Conservation (phyloP, 305 asterid species). For the Rubia tinctorum region DNA sequence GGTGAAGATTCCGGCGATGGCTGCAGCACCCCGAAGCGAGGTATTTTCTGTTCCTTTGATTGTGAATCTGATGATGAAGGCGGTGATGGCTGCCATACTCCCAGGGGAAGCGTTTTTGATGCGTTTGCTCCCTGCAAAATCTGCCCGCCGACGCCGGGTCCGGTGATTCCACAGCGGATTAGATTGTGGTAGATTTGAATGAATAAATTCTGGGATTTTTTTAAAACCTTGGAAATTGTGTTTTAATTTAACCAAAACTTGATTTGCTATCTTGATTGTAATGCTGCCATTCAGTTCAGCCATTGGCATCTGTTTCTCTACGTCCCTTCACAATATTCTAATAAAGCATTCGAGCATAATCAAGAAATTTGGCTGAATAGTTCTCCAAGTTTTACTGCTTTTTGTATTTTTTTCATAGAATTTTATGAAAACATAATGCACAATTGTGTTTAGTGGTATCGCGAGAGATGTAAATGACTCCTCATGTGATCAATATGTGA, state of each 20-base stretch:
- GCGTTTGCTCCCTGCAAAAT: constrained; percentile 12
- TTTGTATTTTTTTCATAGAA: neutral
- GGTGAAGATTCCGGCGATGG: neutral
- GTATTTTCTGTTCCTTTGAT: neutral
- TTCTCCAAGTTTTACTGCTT: neutral
- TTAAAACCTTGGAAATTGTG: neutral
- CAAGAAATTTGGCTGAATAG: neutral
- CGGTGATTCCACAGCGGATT: constrained; percentile 6
- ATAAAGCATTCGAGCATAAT: neutral
- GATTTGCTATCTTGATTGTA: neutral
- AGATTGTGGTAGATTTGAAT: constrained; percentile 4
- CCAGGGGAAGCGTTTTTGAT: neutral
- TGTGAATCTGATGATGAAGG: neutral
- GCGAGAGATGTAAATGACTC: too few relatives aligned
- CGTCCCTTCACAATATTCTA: neutral
- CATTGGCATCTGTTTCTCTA: neutral
- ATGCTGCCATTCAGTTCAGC: constrained; percentile 4
- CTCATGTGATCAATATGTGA: too few relatives aligned
- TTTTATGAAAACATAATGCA: too few relatives aligned
- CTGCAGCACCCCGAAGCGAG: constrained; percentile 1
- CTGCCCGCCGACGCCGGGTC: constrained; percentile 9
- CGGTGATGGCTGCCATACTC: constrained; percentile 1
- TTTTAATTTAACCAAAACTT: neutral
- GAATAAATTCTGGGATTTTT: neutral
- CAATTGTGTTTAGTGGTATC: too few relatives aligned